Conservation (phyloP, 139 green algal species). For the Astrephomene gubernaculifera region DNA sequence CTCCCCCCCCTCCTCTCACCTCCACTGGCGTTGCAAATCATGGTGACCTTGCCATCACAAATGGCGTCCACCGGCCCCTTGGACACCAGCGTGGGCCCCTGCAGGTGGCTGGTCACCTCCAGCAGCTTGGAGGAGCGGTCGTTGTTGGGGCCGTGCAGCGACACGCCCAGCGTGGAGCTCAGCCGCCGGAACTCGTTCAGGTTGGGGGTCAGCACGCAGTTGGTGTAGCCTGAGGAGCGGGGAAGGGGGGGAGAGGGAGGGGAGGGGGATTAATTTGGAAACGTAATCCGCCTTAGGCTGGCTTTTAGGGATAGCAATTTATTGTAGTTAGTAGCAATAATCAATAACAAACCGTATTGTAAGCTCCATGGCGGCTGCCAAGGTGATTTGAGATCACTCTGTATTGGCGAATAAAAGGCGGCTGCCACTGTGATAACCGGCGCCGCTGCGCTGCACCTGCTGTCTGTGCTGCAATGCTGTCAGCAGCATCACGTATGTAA, state of each 20-base stretch:
- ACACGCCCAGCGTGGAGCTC: constrained; percentile 52
- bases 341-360: no score
- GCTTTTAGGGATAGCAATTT: no score
- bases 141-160: constrained; percentile 53
- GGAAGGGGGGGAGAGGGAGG: neutral
- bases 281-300: no score
- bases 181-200: constrained; percentile 72
- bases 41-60: constrained; percentile 42
- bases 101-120: constrained; percentile 47
- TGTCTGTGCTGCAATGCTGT: no score
- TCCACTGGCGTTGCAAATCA: constrained; percentile 51
- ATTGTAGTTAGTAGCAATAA: no score
- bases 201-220: constrained; percentile 75
- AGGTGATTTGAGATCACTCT: no score
- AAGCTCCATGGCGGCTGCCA: no score
- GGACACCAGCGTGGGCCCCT: constrained; percentile 50
- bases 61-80: constrained; percentile 60
- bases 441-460: no score
- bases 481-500: no score
- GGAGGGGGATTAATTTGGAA: no score
- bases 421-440: no score
- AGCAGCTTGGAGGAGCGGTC: constrained; percentile 55
- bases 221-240: constrained; percentile 45
- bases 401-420: no score
- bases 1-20: constrained; percentile 27